Conservation (phyloP, 1,139 yeast genomes). For the Sugiyamaella grinbergsii region DNA sequence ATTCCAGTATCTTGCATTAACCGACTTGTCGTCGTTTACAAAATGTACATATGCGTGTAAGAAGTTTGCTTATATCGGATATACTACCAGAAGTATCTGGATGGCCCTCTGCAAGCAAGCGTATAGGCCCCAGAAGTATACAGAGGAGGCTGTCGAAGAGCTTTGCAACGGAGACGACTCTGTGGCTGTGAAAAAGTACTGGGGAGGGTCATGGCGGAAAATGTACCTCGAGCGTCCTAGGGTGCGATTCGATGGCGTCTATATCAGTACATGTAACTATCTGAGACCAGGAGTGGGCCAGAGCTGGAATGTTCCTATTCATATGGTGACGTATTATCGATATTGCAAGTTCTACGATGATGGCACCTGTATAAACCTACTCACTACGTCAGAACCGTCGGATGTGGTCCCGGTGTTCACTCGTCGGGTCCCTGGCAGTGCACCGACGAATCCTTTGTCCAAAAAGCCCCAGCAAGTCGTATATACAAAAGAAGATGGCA, state of each 20-base stretch:
- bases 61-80: constrained; percentile 62
- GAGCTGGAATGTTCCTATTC: constrained; percentile 75
- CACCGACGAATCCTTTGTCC: constrained; percentile 42
- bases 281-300: constrained; percentile 76
- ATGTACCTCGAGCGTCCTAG: constrained; percentile 61
- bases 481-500: constrained; percentile 33
- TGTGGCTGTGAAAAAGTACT: constrained; percentile 25
- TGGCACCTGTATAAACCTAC: constrained; percentile 56
- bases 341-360: constrained; percentile 79
- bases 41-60: constrained; percentile 63
- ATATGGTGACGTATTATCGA: constrained; percentile 84
- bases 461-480: constrained; percentile 20
- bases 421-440: constrained; percentile 22
- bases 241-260: constrained; percentile 77
- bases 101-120: constrained; percentile 55
- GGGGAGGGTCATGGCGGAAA: constrained; percentile 41
- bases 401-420: constrained; percentile 48
- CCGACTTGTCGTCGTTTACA: constrained; percentile 65
- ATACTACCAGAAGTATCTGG: constrained; percentile 59
- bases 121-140: constrained; percentile 56
- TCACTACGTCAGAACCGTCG: constrained; percentile 36
- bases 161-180: constrained; percentile 17
- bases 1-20: constrained; percentile 53
- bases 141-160: constrained; percentile 25
- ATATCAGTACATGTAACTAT: constrained; percentile 82